Evolutionary conservation across 768 basidiomycete species (phyloP), one percentile per base, ranked within the genome.

Genomic region (Gloeostereum incarnatum): DNA sequence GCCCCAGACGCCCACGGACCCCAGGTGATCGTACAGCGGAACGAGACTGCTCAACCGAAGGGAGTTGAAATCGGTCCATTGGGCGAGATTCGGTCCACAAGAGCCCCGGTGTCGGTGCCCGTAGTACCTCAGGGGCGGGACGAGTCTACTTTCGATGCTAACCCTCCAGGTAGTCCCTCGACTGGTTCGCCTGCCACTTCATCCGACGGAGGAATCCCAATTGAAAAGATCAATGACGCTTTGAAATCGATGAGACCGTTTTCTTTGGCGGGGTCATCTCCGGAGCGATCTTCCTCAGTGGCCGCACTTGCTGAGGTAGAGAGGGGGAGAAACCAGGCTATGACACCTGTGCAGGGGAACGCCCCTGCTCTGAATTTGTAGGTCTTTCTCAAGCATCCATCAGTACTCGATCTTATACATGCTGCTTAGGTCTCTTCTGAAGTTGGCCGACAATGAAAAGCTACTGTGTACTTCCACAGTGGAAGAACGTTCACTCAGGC

Each of bases 311-410:
- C 31, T 20, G 41, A 58, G 5, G 38, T 54, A 9, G 63, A 66
- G 38, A 60, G 78, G 14, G 78, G 78, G 2, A 62, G 78, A 31
- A 70, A 70, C 44, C 62, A 69, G 16, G 60, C 61, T 7, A 60
- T 68, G 46, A 77, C 77, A 13, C 74, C 78, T 7, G 57, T 78
- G 13, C 70, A 75, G 39, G 67, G 68, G 16, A 67, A 73, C 48
- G 65, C 61, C 2, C 47, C 53, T 4, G 58, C 69, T 18, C 51
- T 58, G 10, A 63, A 74, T 48, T 67, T 70, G 78, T 78, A 44
- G 45, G 70, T 47, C 36, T 33, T 30, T 37, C 32, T 8, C 22
- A 9, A 8, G 17, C 24, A 22, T 17, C 20, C 11, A n/a, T n/a
- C n/a, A n/a, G n/a, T n/a, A n/a, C n/a, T n/a, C n/a, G n/a, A n/a